phyloP scores from a whole-genome alignment of 1,139 yeast species.

The Kurtzmaniella natalensis region DNA sequence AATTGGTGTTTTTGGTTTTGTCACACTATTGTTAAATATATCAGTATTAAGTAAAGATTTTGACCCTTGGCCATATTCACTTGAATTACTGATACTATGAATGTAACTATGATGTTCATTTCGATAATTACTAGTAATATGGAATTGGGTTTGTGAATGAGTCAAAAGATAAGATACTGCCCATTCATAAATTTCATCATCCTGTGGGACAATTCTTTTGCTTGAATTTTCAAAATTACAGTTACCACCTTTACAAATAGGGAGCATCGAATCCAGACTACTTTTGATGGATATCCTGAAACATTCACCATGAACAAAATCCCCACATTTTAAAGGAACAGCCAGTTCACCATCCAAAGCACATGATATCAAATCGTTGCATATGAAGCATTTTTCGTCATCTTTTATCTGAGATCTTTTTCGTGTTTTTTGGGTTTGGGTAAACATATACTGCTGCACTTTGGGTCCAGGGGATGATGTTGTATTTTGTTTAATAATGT shows the following conservation, averaged over 20 bases:
- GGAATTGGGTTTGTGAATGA: no score
- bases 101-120: no score
- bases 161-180: no score
- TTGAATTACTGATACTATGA: no score
- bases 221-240: slow-evolving; percentile 6
- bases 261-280: slow-evolving; percentile 7
- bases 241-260: slow-evolving; percentile 11
- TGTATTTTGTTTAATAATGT: background rate
- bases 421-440: slow-evolving; percentile 4
- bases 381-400: slow-evolving; percentile 4
- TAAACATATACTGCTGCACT: slow-evolving; percentile 6
- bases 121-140: no score
- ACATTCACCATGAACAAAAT: slow-evolving; percentile 6
- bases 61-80: no score
- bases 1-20: no score
- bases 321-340: slow-evolving; percentile 6
- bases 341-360: slow-evolving; percentile 3
- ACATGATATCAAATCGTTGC: slow-evolving; percentile 1
- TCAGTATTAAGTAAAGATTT: no score
- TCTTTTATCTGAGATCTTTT: background rate
- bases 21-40: no score
- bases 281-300: slow-evolving; percentile 1
- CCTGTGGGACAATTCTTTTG: slow-evolving; percentile 9
- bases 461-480: slow-evolving; percentile 5
- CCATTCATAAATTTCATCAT: no score